Evolutionary conservation across 2,329 filamentous ascomycete species (phyloP).

Genomic region (Colletotrichum somersetense): DNA sequence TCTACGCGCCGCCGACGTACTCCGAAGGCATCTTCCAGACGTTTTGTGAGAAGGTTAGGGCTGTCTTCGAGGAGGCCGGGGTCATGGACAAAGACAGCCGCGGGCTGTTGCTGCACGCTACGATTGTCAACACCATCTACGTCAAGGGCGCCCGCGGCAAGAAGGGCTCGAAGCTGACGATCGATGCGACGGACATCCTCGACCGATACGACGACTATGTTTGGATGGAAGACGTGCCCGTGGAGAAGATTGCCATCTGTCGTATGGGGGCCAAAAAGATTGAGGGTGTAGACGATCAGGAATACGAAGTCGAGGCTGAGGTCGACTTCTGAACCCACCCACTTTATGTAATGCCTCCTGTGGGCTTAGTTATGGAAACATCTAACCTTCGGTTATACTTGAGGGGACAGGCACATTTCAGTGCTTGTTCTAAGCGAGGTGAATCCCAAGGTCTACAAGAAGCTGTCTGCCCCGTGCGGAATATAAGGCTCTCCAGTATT

Average conservation of each 20-base stretch:
- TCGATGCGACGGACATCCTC: conserved; percentile 70
- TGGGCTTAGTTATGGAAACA: neutral
- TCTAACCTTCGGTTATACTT: neutral
- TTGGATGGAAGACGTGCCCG: conserved; percentile 76
- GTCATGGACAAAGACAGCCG: conserved; percentile 71
- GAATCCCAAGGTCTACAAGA: neutral
- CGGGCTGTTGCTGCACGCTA: conserved; percentile 83
- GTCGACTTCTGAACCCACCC: conserved; percentile 52
- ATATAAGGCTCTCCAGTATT: neutral
- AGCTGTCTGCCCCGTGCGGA: neutral
- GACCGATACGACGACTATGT: conserved; percentile 72
- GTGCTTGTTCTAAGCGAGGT: neutral
- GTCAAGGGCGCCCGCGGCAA: conserved; percentile 58
- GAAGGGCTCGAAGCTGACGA: conserved; percentile 56
- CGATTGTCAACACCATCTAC: conserved; percentile 88
- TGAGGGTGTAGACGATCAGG: conserved; percentile 65
- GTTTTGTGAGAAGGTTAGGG: conserved; percentile 70
- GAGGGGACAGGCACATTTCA: neutral
- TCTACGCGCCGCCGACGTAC: conserved; percentile 75
- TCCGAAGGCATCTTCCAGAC: conserved; percentile 60
- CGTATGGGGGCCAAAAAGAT: conserved; percentile 85
- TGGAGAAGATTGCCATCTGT: conserved; percentile 84
- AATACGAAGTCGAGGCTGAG: conserved; percentile 67
- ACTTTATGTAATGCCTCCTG: no score
- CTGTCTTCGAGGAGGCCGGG: conserved; percentile 66